Percentiles rank a stretch among this genome's conserved stretches.
phyloP scores from a whole-genome alignment of 192 early-diverging fungal genomes.

The Coemansia sp. region DNA sequence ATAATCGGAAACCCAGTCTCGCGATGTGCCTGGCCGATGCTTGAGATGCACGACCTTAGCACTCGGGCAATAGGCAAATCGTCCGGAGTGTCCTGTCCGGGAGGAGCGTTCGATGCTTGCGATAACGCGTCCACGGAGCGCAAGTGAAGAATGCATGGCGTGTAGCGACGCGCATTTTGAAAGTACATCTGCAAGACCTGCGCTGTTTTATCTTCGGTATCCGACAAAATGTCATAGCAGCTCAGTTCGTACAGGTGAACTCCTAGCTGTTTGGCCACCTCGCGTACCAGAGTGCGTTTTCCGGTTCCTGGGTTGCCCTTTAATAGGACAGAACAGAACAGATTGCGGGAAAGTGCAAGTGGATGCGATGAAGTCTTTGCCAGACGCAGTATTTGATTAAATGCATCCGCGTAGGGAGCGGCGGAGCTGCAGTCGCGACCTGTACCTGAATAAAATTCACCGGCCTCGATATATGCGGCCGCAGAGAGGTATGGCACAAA shows the following conservation, averaged over 20 bases:
- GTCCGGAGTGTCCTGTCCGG: constrained; percentile 36
- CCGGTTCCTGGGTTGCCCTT: constrained; percentile 83
- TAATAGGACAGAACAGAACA: constrained; percentile 71
- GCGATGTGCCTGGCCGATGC: constrained; percentile 21
- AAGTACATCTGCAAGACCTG: constrained; percentile 71
- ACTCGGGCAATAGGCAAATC: constrained; percentile 49
- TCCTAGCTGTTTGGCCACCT: constrained; percentile 70
- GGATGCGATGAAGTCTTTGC: constrained; percentile 75
- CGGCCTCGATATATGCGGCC: constrained; percentile 2
- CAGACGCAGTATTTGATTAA: constrained; percentile 56
- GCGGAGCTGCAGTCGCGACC: neutral
- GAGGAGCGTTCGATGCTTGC: constrained; percentile 44
- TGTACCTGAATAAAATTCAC: neutral
- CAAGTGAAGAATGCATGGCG: constrained; percentile 84
- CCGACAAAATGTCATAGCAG: constrained; percentile 75
- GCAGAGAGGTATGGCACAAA: constrained; percentile 41
- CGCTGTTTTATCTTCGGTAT: constrained; percentile 80
- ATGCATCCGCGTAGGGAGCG: constrained; percentile 23
- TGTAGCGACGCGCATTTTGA: constrained; percentile 71
- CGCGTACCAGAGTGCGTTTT: constrained; percentile 69
- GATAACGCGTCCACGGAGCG: constrained; percentile 76
- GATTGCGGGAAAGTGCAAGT: constrained; percentile 61
- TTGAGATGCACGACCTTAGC: constrained; percentile 36
- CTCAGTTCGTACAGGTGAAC: constrained; percentile 77
- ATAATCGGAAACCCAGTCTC: constrained; percentile 69